Evolutionary conservation across 208 protist genomes (phyloP).

Genomic region (Vickermania ingenoplastis): DNA sequence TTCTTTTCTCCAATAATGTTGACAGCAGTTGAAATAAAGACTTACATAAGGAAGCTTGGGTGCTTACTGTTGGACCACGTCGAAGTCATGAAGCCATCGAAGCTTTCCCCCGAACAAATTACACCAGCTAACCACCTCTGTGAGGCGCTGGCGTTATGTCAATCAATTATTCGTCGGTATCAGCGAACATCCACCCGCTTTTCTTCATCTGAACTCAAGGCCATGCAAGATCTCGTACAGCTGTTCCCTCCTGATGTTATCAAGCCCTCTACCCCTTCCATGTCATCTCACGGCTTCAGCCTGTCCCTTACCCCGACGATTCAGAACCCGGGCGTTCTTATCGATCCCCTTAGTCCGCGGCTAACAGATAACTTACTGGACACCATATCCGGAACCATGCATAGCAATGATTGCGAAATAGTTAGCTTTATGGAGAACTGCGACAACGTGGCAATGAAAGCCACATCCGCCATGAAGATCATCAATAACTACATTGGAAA

Average conservation of each 20-base stretch:
- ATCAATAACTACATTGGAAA: slow-evolving; percentile 36
- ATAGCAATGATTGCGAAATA: slow-evolving; percentile 5
- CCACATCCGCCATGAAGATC: slow-evolving; percentile 18
- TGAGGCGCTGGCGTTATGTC: slow-evolving; percentile 59
- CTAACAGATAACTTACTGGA: background rate
- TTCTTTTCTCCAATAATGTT: no score
- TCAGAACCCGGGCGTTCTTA: background rate
- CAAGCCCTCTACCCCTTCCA: background rate
- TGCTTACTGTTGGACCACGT: no score
- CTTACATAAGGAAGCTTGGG: no score
- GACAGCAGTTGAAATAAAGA: no score
- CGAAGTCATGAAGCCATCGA: no score
- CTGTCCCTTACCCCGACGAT: background rate
- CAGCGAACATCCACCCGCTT: slow-evolving; percentile 29
- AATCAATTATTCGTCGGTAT: slow-evolving; percentile 65
- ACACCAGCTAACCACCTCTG: slow-evolving; percentile 42
- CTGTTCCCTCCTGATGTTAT: slow-evolving; percentile 12
- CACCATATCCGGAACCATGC: background rate
- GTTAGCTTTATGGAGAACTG: slow-evolving; percentile 26
- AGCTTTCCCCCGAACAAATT: background rate
- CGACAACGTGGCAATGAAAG: slow-evolving; percentile 15
- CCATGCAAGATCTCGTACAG: slow-evolving; percentile 18
- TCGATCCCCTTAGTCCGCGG: background rate
- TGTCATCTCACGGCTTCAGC: background rate
- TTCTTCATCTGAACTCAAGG: slow-evolving; percentile 36